Evolutionary conservation across 2,329 filamentous ascomycete genomes (phyloP), one percentile per base, ranked within the genome.

Genomic region (Aspergillus pseudoterreus): DNA sequence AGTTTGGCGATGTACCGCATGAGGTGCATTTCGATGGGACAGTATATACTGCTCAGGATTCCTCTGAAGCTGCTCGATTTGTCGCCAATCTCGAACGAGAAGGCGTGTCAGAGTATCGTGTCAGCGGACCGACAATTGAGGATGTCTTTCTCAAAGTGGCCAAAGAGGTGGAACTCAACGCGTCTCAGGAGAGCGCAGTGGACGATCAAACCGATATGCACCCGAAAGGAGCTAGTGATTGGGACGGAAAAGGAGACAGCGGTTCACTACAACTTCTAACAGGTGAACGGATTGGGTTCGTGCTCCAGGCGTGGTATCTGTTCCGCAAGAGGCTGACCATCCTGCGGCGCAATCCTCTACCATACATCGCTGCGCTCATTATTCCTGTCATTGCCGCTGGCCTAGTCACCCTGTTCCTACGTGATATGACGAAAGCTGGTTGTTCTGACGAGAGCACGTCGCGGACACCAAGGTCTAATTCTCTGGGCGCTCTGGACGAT

Each of bases 101-200:
- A 1, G 83, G 83, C 0, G 79, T 95, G 38, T 77, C 78, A 14
- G 87, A 95, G 52, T 96, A 95, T 67, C 85, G 91, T 52, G 88
- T 96, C 58, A 88, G 87, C 14, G 90, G 90, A 0, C 92, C 92
- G 0, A 95, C 90, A 0, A 91, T 96, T 38, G 92, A 96, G 67
- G 91, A 96, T 59, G 91, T 96, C 0, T 96, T 96, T 69, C 74
- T 96, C 21, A 86, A 89, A 57, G 78, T 96, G 36, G 90, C 91
- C 0, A 88, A 92, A 63, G 91, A 96, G 67, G 81, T 90, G 53
- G 80, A 78, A 27, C 17, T 47, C 2, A 51, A 57, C 6, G 59
- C 38, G 8, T 6, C 49, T 15, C 42, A 41, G 15, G 52, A 53
- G 15, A 41, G 48, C 27, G 51, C 58, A 19, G 47, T 22, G n/a